Conservation (phyloP, 768 basidiomycete species). For the Termitomyces heimii region DNA sequence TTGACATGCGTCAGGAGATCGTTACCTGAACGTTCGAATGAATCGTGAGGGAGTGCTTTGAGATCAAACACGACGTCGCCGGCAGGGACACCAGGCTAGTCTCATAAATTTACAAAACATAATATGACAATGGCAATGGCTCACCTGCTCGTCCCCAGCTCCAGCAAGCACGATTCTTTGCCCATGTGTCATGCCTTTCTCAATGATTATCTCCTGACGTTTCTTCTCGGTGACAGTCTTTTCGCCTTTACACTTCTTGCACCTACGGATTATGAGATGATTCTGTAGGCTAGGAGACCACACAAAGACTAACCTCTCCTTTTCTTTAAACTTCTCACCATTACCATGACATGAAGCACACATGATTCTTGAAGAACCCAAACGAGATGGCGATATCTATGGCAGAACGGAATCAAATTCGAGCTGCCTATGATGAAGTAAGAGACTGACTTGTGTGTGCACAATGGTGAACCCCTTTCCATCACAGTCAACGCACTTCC, state of each 20-base stretch:
- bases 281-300: background rate
- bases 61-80: slow-evolving; percentile 91
- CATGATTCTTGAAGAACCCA: slow-evolving; percentile 45
- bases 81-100: slow-evolving; percentile 76
- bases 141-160: slow-evolving; percentile 86
- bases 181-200: slow-evolving; percentile 80
- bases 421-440: background rate
- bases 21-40: slow-evolving; percentile 79
- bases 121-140: slow-evolving; percentile 1
- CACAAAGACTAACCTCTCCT: slow-evolving; percentile 56
- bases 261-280: slow-evolving; percentile 31
- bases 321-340: slow-evolving; percentile 73
- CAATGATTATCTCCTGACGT: slow-evolving; percentile 80
- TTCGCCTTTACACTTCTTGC: slow-evolving; percentile 92
- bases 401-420: background rate
- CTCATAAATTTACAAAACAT: background rate
- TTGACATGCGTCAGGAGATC: slow-evolving; percentile 77
- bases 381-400: slow-evolving; percentile 38
- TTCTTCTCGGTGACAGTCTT: slow-evolving; percentile 85
- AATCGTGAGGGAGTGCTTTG: slow-evolving; percentile 58
- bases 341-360: slow-evolving; percentile 69
- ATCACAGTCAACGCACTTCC: slow-evolving; percentile 72
- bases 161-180: slow-evolving; percentile 87
- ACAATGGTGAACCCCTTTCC: slow-evolving; percentile 75
- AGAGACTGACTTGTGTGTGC: slow-evolving; percentile 42